Evolutionary conservation across 163 green algal species (phyloP).

Genomic region (Prototheca wickerhamii): DNA sequence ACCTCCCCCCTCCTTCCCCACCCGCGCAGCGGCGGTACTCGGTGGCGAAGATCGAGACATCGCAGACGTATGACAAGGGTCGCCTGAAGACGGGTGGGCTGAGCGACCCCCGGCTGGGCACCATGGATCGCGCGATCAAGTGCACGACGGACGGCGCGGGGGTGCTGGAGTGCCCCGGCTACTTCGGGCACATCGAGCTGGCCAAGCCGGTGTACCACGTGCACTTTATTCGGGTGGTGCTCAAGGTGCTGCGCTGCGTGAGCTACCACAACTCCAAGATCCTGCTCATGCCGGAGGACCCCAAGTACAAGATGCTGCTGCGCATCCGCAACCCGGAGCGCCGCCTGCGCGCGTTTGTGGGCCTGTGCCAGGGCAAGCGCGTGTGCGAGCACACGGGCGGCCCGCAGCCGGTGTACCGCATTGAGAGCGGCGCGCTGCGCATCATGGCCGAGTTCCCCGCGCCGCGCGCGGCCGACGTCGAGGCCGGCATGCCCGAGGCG

Average conservation of each 20-base stretch:
- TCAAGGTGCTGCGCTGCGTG: conserved; percentile 93
- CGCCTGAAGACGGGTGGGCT: conserved; percentile 79
- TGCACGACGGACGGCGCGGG: conserved; percentile 80
- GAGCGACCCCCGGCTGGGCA: conserved; percentile 88
- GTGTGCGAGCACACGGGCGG: conserved; percentile 64
- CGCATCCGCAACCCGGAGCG: conserved; percentile 65
- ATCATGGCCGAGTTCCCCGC: conserved; percentile 89
- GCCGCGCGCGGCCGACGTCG: conserved; percentile 50
- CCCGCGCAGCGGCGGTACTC: conserved; percentile 78
- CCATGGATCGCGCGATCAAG: conserved; percentile 79
- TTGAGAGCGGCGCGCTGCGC: conserved; percentile 70
- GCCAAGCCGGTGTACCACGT: conserved; percentile 94
- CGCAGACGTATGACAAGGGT: conserved; percentile 86
- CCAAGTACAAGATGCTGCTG: conserved; percentile 59
- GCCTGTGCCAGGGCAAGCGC: conserved; percentile 67
- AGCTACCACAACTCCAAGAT: conserved; percentile 85
- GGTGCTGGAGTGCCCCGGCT: conserved; percentile 85
- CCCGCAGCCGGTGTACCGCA: conserved; percentile 79
- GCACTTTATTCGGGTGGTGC: conserved; percentile 88
- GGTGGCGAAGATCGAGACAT: conserved; percentile 84
- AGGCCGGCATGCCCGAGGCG: conserved; percentile 43
- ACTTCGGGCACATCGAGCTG: conserved; percentile 95
- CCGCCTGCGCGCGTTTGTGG: conserved; percentile 69
- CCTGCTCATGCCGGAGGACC: conserved; percentile 68
- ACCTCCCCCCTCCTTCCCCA: not conserved